Conservation (phyloP, 805 yeast species). For the Saturnispora halmiae region DNA sequence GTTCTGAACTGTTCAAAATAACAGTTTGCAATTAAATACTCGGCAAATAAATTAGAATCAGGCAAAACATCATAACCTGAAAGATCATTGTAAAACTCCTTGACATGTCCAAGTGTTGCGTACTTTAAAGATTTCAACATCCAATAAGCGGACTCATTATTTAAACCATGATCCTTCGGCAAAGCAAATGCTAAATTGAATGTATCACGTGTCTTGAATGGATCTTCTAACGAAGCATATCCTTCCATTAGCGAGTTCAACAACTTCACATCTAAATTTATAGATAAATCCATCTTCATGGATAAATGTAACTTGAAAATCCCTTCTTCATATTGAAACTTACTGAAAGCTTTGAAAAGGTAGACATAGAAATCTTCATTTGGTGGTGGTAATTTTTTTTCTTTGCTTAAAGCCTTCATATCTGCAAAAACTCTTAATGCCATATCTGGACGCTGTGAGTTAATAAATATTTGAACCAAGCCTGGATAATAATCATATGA, state of each 20-base stretch:
- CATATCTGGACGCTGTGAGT: constrained; percentile 46
- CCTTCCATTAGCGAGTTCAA: constrained; percentile 59
- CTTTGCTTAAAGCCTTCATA: constrained; percentile 45
- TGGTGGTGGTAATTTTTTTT: constrained; percentile 44
- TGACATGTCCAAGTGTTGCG: constrained; percentile 45
- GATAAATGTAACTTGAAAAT: constrained; percentile 54
- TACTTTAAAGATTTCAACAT: constrained; percentile 58
- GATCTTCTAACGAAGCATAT: constrained; percentile 48
- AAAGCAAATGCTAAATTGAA: constrained; percentile 51
- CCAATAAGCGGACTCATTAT: constrained; percentile 55
- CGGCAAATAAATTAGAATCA: constrained; percentile 42
- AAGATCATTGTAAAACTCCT: constrained; percentile 52
- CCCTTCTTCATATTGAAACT: constrained; percentile 51
- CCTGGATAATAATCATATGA: constrained; percentile 54
- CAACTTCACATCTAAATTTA: constrained; percentile 47
- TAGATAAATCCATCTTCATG: constrained; percentile 50
- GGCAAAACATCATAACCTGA: constrained; percentile 46
- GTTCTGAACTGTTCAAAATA: constrained; percentile 51
- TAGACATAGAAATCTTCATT: constrained; percentile 48
- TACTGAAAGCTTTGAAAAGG: constrained; percentile 54
- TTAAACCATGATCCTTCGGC: constrained; percentile 43
- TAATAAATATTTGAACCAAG: constrained; percentile 47
- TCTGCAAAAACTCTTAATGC: constrained; percentile 55
- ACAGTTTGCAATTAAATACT: constrained; percentile 61
- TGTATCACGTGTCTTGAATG: constrained; percentile 45